phyloP scores from a whole-genome alignment of 2,329 filamentous ascomycete species.

The Pseudogymnoascus sp. region DNA sequence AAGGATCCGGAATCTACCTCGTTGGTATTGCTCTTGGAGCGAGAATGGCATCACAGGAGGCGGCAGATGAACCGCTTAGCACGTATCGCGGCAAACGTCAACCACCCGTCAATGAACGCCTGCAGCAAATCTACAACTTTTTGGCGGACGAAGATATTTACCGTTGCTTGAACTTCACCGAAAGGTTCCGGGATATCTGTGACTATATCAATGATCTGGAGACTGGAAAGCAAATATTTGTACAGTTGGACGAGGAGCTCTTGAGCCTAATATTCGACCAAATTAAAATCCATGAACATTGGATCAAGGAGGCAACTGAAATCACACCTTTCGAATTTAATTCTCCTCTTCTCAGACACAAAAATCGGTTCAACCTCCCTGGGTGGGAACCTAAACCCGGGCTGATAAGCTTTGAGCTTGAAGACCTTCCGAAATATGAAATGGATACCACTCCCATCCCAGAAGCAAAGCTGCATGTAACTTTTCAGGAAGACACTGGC shows the following conservation, averaged over 20 bases:
- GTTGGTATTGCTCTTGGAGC: background rate
- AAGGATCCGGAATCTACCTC: background rate
- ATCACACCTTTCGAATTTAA: slow-evolving; percentile 3
- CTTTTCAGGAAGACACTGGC: background rate
- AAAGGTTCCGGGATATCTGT: slow-evolving; percentile 28
- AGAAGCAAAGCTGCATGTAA: background rate
- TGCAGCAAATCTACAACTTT: slow-evolving; percentile 35
- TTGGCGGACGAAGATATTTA: slow-evolving; percentile 41
- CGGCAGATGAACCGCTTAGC: background rate
- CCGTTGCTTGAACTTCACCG: slow-evolving; percentile 34
- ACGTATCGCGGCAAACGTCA: slow-evolving; percentile 24
- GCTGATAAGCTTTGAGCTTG: background rate
- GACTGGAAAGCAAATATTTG: slow-evolving; percentile 9
- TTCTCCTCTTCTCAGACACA: background rate
- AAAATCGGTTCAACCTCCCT: background rate
- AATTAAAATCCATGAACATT: background rate
- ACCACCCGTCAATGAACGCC: slow-evolving; percentile 28
- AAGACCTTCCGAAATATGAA: background rate
- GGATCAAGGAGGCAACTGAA: background rate
- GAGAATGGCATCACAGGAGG: background rate
- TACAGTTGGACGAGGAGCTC: background rate
- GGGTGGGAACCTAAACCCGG: background rate
- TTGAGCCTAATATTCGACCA: background rate
- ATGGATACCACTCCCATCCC: background rate
- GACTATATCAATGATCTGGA: slow-evolving; percentile 21